Base-by-base conservation (phyloP, 495 filamentous ascomycete species). In the Penicillium daleae region DNA sequence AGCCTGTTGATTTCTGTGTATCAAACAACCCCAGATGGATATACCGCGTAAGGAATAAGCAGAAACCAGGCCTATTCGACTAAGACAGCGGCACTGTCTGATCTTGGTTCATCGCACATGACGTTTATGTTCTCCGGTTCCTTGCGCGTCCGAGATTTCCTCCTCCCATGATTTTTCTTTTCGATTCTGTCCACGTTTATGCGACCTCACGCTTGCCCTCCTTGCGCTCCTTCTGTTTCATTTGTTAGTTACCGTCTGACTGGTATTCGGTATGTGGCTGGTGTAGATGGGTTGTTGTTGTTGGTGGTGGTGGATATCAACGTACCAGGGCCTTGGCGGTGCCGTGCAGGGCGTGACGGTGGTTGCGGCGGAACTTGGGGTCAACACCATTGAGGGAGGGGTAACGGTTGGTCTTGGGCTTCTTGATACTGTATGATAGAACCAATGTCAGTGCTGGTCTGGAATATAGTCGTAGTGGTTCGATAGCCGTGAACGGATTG, bases 361-460 rank as follows among this genome's bases (percentile, higher is more conserved):
- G 96, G 86, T 99, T 99, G 82, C 95, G 87, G 80, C 95, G 89
- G 87, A 98, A 99, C 88, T 99, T 99, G 77, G 95, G 92, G 85
- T 99, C 95, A 75, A 94, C 97, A 77, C 95, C 95, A 73, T 97
- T 97, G 70, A 98, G 88, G 74, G 94, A 97, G 66, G 96, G 95
- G 84, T 99, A 99, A 86, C 95, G 86, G 82, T 93, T 86, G 78
- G 95, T 98, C 87, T 96, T 98, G 50, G 96, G 96, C 89, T 97
- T 97, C 91, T 98, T 98, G 89, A 99, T 98, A 84, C 95, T 97
- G 79, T 75, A 74, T 53, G 54, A 22, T 61, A 53, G 10, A 62
- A 61, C 17, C 49, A 33, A 68, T 66, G 67, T 82, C 71, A 83
- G 79, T 61, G 65, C 42, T 46, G 42, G 42, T 9, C 42, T 22